Evolutionary conservation across 1,284 basidiomycete genomes (phyloP), one percentile per base, ranked within the genome.

Genomic region (Clitocybe nebularis): DNA sequence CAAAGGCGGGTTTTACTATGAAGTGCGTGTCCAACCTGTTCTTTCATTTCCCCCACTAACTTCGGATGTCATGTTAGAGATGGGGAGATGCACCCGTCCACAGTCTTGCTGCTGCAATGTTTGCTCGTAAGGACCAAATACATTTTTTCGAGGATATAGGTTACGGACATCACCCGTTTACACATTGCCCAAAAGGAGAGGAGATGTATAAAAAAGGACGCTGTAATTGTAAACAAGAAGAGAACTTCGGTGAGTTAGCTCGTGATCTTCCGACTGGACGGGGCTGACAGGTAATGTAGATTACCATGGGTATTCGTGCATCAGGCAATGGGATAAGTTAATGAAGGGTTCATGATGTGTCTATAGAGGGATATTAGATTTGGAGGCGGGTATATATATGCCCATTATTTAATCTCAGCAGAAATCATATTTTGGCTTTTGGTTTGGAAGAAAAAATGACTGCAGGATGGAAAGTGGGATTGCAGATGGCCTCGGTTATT

Each of bases 51-150:
- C 6, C 5, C 16, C 7, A 11, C n/a, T 45, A 13, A n/a, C n/a
- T n/a, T n/a, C 17, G 6, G 25, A 11, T 22, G 35, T 36, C 10
- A 1, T 19, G 28, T 22, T 49, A 79, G 73, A 71, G 83, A 33
- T 87, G 84, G 85, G 87, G 86, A 38, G 88, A 92, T 55, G 89
- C 90, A 4, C 89, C 87, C 0, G 74, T 91, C 2, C 87, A 89
- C 57, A 83, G 78, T 26, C 85, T 90, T 44, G 88, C 80, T 1
- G 82, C 78, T 0, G 77, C 82, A 0, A 59, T 89, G 14, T 87
- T 90, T 54, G 70, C 75, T 8, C 56, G 64, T 32, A 79, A 75
- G 53, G 67, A 78, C 35, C 71, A 84, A 55, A 72, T 89, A 25
- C 81, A 87, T 54, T 86, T 85, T 65, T 87, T 89, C 57, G 66